A percentile compares a stretch with the other conserved stretches of the same genome.
Conservation (phyloP, 2,329 filamentous ascomycete species). For the Cercospora janseana region DNA sequence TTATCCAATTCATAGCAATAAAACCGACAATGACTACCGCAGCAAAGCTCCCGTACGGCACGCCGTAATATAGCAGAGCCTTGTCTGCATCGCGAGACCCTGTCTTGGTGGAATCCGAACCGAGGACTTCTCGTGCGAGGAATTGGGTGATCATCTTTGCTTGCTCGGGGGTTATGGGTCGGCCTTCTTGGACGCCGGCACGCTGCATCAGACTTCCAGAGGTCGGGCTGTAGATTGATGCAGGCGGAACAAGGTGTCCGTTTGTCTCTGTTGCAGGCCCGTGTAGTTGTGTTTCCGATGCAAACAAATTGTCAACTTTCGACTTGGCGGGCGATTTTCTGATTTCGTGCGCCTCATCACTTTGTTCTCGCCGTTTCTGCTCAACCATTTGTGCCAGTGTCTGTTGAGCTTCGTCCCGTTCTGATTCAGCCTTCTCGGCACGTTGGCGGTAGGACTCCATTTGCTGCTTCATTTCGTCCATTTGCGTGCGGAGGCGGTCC, state of each 20-base stretch:
- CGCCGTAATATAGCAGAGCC: conserved; percentile 31
- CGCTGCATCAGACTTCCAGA: conserved; percentile 32
- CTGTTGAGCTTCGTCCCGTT: conserved; percentile 68
- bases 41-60: conserved; percentile 33
- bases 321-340: conserved; percentile 19
- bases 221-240: conserved; percentile 27
- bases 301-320: conserved; percentile 15
- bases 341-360: conserved; percentile 36
- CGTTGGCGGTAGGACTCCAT: conserved; percentile 74
- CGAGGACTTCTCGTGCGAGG: conserved; percentile 34
- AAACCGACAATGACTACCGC: conserved; percentile 36
- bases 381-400: conserved; percentile 85
- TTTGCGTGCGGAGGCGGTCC: conserved; percentile 73
- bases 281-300: conserved; percentile 26
- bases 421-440: conserved; percentile 74
- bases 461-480: conserved; percentile 76
- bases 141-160: conserved; percentile 33
- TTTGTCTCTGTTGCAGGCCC: conserved; percentile 24
- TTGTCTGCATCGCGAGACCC: conserved; percentile 18
- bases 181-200: conserved; percentile 35
- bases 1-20: conserved; percentile 36
- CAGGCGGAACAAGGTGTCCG: conserved; percentile 28
- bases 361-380: conserved; percentile 70
- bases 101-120: conserved; percentile 9
- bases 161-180: conserved; percentile 38